Evolutionary conservation across 2,329 filamentous ascomycete genomes (phyloP).

Genomic region (Trichoderma asperellum): DNA sequence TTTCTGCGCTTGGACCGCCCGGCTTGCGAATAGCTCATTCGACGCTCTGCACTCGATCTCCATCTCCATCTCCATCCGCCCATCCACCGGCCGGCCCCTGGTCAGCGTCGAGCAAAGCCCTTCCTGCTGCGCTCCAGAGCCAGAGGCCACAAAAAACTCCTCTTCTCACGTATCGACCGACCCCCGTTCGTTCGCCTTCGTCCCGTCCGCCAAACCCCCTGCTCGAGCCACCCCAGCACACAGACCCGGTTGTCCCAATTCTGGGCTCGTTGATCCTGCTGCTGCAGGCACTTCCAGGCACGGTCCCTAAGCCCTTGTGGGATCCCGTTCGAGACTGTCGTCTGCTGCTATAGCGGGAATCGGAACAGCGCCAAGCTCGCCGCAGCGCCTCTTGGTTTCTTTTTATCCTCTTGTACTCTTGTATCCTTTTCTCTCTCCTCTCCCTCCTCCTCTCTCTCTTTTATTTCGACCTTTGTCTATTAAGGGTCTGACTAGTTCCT

Average conservation of each 20-base stretch:
- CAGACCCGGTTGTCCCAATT: constrained; percentile 17
- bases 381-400: background rate
- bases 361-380: constrained; percentile 21
- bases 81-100: constrained; percentile 9
- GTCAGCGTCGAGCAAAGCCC: constrained; percentile 21
- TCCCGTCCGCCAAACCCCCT: constrained; percentile 17
- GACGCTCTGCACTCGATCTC: constrained; percentile 2
- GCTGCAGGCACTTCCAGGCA: constrained; percentile 29
- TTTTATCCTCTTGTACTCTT: constrained; percentile 16
- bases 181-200: constrained; percentile 12
- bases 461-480: background rate
- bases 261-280: constrained; percentile 23
- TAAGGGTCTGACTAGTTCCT: background rate
- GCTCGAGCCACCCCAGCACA: constrained; percentile 17
- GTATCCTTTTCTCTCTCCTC: background rate
- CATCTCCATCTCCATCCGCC: constrained; percentile 8
- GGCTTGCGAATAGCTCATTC: background rate
- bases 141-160: constrained; percentile 3
- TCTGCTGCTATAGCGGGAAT: constrained; percentile 18
- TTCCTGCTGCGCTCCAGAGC: constrained; percentile 16
- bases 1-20: constrained; percentile 14
- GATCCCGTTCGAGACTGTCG: constrained; percentile 26
- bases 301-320: constrained; percentile 25
- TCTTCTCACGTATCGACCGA: constrained; percentile 7
- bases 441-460: background rate